Base-by-base conservation (phyloP, 2,329 filamentous ascomycete species). In the Neonectria ditissima region DNA sequence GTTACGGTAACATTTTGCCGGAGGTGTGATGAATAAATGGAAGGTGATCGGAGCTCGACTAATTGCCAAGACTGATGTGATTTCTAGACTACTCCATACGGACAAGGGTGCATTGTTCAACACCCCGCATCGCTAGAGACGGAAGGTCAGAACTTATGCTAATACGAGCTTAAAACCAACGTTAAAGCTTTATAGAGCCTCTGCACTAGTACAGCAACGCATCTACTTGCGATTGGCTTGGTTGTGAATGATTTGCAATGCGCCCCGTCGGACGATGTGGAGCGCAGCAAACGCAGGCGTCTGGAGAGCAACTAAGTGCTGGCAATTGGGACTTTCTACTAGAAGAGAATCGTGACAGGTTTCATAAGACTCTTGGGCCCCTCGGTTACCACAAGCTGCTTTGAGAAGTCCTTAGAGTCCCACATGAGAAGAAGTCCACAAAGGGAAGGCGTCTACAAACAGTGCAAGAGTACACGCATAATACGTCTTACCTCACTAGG, bases 41-140 rank as follows among this genome's bases (percentile, higher is more conserved):
- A 41, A 41, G 37, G 37, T 41, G 37, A 41, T 41, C 37, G n/a
- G 37, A 41, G 37, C 37, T 41, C 37, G 37, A 41, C 37, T 41
- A 41, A 18, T 20, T 41, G 37, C 37, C 37, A 41, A 41, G 37
- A 11, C n/a, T 41, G n/a, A 41, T 41, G 37, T 6, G 37, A 41
- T 41, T 18, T 18, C 20, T 5, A 20, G 20, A 3, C 37, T 20
- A 18, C 37, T 41, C n/a, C 18, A 41, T 20, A 20, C 20, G 37
- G 37, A 20, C n/a, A 41, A 41, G 37, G n/a, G 37, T 41, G 37
- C 10, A n/a, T 20, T 41, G n/a, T 10, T 41, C 8, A 18, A 20
- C 9, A 41, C 37, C 37, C 37, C n/a, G 37, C 37, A 18, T 41
- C 8, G 37, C 37, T 20, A 20, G 37, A 41, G n/a, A 41, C n/a